A percentile compares a stretch with the other conserved stretches of the same genome.
Evolutionary conservation across 2,329 filamentous ascomycete genomes (phyloP).

Genomic region (Colletotrichum sansevieriae): DNA sequence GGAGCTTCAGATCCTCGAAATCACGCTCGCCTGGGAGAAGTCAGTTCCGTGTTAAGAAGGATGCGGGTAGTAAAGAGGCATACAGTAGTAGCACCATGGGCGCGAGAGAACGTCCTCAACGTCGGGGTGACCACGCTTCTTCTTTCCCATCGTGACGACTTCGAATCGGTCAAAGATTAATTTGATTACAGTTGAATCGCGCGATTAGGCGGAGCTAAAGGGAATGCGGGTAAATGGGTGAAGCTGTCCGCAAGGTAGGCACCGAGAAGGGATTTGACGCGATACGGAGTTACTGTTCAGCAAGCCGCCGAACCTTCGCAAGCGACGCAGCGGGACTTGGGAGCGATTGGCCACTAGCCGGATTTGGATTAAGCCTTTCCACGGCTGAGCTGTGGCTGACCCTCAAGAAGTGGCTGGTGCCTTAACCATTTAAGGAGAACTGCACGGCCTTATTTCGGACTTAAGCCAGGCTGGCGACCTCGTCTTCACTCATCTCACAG

Average conservation of each 20-base stretch:
- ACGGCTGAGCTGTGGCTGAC: not conserved
- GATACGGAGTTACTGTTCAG: slow-evolving; percentile 22
- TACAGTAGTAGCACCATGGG: slow-evolving; percentile 98
- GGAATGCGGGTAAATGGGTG: slow-evolving; percentile 20
- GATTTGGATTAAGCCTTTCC: not conserved
- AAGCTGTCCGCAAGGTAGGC: slow-evolving; percentile 28
- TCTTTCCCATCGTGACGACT: slow-evolving; percentile 79
- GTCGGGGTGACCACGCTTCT: slow-evolving; percentile 87
- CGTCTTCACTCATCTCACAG: no score
- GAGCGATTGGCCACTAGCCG: slow-evolving; percentile 29
- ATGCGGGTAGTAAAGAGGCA: slow-evolving; percentile 43
- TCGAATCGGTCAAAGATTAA: not conserved
- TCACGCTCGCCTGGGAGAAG: slow-evolving; percentile 80
- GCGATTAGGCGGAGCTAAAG: slow-evolving; percentile 7
- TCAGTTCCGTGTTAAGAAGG: slow-evolving; percentile 37
- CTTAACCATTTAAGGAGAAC: no score
- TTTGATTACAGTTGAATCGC: not conserved
- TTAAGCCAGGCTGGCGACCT: not conserved
- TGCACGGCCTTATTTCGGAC: not conserved
- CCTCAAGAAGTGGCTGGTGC: not conserved
- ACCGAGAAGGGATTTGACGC: slow-evolving; percentile 40
- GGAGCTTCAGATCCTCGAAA: slow-evolving; percentile 96
- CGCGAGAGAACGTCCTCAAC: slow-evolving; percentile 89
- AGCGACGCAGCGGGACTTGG: not conserved
- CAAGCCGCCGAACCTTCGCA: slow-evolving; percentile 29